Evolutionary conservation across 176 grass and related monocot species (phyloP).

Genomic region (Juncus inflexus): DNA sequence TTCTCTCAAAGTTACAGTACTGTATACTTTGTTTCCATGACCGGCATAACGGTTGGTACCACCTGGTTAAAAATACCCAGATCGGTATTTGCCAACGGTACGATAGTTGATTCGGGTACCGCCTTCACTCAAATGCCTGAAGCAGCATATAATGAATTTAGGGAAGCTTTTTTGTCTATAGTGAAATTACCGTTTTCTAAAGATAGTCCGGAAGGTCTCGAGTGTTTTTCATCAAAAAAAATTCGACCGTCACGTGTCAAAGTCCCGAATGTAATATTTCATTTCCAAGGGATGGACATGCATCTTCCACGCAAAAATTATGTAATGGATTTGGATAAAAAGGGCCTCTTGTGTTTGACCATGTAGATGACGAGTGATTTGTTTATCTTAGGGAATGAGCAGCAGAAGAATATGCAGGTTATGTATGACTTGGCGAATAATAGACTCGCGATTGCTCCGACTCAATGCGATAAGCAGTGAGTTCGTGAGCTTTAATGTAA

Average conservation of each 20-base stretch:
- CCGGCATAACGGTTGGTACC: constrained; percentile 52
- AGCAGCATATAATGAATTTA: constrained; percentile 27
- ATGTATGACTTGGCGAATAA: constrained; percentile 31
- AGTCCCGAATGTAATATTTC: constrained; percentile 57
- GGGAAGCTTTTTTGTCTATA: constrained; percentile 30
- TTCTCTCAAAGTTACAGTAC: constrained; percentile 14
- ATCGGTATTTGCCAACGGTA: constrained; percentile 42
- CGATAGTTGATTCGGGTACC: constrained; percentile 68
- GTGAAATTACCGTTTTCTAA: constrained; percentile 32
- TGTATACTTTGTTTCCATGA: constrained; percentile 56
- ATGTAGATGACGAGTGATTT: constrained; percentile 27
- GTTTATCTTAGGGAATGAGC: constrained; percentile 20
- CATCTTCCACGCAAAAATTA: constrained; percentile 49
- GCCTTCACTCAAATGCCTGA: constrained; percentile 36
- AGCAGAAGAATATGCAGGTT: constrained; percentile 29
- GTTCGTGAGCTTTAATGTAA: neutral
- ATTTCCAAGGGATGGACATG: constrained; percentile 58
- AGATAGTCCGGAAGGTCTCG: neutral
- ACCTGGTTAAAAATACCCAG: constrained; percentile 38
- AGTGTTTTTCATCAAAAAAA: constrained; percentile 46
- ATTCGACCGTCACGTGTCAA: constrained; percentile 6
- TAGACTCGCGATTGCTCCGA: constrained; percentile 13
- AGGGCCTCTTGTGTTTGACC: constrained; percentile 38
- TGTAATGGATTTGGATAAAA: constrained; percentile 28
- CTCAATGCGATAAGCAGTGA: constrained; percentile 28